phyloP scores from a whole-genome alignment of 1,284 basidiomycete species.

The Fomitopsis palustris region DNA sequence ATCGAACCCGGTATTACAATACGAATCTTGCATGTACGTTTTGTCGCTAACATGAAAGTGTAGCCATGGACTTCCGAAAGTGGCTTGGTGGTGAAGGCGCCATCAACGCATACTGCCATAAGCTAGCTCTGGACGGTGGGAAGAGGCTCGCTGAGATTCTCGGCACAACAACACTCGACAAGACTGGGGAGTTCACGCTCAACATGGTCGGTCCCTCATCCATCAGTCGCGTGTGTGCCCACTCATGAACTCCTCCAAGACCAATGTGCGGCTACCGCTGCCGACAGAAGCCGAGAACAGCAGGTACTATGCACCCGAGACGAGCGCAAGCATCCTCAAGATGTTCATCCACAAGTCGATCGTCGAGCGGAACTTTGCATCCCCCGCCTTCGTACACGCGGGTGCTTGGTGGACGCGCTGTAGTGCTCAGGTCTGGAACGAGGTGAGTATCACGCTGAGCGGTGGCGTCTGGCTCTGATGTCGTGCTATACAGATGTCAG shows the following conservation, averaged over 20 bases:
- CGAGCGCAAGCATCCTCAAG: constrained; percentile 25
- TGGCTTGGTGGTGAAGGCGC: constrained; percentile 82
- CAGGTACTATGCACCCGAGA: constrained; percentile 16
- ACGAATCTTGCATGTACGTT: too few species aligned
- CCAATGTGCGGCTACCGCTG: constrained; percentile 29
- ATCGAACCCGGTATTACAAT: constrained; percentile 58
- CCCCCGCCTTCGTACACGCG: constrained; percentile 52
- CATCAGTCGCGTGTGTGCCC: not conserved
- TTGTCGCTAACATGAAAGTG: too few species aligned
- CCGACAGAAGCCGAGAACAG: constrained; percentile 18
- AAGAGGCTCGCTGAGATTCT: constrained; percentile 59
- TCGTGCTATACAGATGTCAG: constrained; percentile 38
- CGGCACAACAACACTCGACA: constrained; percentile 63
- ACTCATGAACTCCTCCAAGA: constrained; percentile 26
- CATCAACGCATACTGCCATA: constrained; percentile 75
- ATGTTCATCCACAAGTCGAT: constrained; percentile 38
- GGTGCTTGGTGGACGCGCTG: constrained; percentile 65
- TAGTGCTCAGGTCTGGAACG: constrained; percentile 72
- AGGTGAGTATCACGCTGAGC: constrained; percentile 27
- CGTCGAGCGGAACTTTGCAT: constrained; percentile 39
- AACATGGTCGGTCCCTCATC: constrained; percentile 57
- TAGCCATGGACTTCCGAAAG: constrained; percentile 74
- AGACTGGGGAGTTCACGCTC: constrained; percentile 56
- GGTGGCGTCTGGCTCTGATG: too few species aligned
- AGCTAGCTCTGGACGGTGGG: constrained; percentile 73